These are phyloP conservation scores for Murraya paniculata DNA, from an alignment of 345 rosid genomes.

Conservation along the genomic window DNA sequence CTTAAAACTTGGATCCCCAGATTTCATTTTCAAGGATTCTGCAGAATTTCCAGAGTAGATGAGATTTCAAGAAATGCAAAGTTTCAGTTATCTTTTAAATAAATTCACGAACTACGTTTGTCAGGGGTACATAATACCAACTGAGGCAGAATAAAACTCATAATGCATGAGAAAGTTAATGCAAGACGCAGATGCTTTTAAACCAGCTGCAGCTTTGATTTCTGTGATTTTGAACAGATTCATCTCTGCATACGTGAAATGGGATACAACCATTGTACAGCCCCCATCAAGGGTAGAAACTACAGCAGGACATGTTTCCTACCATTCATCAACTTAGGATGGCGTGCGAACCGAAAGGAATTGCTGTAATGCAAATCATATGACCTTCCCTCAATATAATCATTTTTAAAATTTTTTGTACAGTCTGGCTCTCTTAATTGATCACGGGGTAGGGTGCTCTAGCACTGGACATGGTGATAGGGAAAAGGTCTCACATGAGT, in stretches of 20 bases:
- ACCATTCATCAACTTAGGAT: background rate
- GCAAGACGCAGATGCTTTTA: background rate
- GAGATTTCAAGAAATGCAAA: background rate
- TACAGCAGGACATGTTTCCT: background rate
- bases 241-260: background rate
- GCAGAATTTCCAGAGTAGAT: constrained; percentile 1
- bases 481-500: background rate
- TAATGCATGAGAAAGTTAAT: background rate
- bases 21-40: constrained; percentile 38
- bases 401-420: no score
- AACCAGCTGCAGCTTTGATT: background rate
- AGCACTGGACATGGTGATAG: background rate
- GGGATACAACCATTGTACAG: no score
- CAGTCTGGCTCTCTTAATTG: no score
- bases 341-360: background rate
- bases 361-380: background rate
- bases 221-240: background rate
- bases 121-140: background rate
- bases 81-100: background rate
- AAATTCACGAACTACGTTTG: background rate
- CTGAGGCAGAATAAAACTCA: background rate
- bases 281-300: no score
- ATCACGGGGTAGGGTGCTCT: no score
- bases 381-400: no score
- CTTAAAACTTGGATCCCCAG: constrained; percentile 17